phyloP scores from a whole-genome alignment of 164 flowering plant genomes.

The Sedum album region DNA sequence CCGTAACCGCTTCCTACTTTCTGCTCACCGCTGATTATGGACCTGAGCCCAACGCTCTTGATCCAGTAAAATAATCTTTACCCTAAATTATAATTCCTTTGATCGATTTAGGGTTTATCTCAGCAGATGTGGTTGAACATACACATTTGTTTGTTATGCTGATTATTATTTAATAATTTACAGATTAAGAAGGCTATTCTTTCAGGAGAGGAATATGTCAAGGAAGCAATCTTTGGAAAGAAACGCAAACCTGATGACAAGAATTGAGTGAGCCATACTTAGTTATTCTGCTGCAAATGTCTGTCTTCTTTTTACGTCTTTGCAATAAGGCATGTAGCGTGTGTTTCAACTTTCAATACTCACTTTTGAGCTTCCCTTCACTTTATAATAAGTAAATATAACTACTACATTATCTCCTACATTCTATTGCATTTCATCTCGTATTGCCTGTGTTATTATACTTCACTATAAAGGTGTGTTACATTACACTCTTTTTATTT shows the following conservation, averaged over 20 bases:
- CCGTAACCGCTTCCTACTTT: conserved; percentile 67
- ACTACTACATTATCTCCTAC: neutral
- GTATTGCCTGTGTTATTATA: neutral
- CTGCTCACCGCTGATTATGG: conserved; percentile 90
- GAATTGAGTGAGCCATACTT: neutral
- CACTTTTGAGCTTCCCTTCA: neutral
- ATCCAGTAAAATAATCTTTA: too few relatives aligned
- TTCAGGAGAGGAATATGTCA: neutral
- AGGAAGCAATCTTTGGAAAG: neutral
- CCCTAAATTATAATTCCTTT: too few relatives aligned
- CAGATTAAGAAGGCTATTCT: conserved; percentile 3
- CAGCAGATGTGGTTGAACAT: too few relatives aligned
- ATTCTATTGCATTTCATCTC: too few relatives aligned
- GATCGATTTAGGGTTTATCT: too few relatives aligned
- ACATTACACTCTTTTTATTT: neutral
- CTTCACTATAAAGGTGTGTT: neutral
- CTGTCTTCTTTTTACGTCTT: neutral
- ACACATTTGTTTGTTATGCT: neutral
- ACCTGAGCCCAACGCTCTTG: conserved; percentile 68
- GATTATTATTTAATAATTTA: neutral
- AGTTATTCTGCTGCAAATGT: neutral
- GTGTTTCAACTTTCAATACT: too few relatives aligned
- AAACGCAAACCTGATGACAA: conserved; percentile 2
- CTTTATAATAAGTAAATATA: neutral
- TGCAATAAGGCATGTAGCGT: too few relatives aligned